Evolutionary conservation across 2,329 filamentous ascomycete genomes (phyloP).

Genomic region (Paracoccidioides lutzii): DNA sequence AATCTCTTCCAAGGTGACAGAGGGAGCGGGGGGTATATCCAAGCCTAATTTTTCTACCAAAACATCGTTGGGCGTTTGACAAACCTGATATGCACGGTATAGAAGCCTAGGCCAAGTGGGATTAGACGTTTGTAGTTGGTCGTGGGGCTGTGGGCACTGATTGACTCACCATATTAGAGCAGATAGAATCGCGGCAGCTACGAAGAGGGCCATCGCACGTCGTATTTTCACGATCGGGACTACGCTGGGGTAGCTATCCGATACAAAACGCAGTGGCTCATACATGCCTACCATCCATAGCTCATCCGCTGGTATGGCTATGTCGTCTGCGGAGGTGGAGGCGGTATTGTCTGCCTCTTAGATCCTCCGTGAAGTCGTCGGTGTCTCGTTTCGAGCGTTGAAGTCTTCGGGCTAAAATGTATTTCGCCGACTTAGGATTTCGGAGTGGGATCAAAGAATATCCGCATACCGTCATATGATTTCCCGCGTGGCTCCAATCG

Average conservation of each 20-base stretch:
- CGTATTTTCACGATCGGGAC: conserved; percentile 35
- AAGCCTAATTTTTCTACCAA: conserved; percentile 84
- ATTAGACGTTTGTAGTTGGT: neutral
- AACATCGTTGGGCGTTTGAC: conserved; percentile 81
- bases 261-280: conserved; percentile 34
- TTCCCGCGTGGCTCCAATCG: too few species aligned
- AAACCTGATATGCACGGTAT: conserved; percentile 73
- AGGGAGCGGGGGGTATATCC: conserved; percentile 80
- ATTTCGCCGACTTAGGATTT: neutral
- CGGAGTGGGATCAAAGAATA: neutral
- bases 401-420: neutral
- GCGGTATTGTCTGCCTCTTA: neutral
- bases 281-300: conserved; percentile 31
- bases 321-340: neutral
- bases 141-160: neutral
- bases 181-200: conserved; percentile 36
- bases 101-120: conserved; percentile 49
- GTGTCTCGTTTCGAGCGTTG: neutral
- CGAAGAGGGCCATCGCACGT: conserved; percentile 38
- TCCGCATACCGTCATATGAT: neutral
- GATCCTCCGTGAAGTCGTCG: neutral
- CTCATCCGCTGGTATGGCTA: conserved; percentile 5
- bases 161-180: conserved; percentile 36
- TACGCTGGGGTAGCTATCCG: conserved; percentile 34
- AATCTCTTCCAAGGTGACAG: conserved; percentile 82